A percentile compares a stretch with the other conserved stretches of the same genome.
These are phyloP conservation scores for Podospora fimiseda DNA, from an alignment of 495 filamentous ascomycete species.

Conservation along the genomic window DNA sequence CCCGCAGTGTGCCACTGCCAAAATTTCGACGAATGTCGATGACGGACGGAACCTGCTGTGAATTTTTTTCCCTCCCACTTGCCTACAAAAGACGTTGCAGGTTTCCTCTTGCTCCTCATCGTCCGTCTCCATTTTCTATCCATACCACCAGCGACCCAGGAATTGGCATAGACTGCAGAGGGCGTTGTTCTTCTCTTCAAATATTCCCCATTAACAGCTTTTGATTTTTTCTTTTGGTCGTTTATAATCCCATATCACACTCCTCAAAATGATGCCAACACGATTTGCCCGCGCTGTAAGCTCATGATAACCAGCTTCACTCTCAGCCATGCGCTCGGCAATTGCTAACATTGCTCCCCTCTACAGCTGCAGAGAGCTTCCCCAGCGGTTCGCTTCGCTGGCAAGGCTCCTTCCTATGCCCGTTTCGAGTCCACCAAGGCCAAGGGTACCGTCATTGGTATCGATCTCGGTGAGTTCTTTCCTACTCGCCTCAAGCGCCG, in stretches of 20 bases:
- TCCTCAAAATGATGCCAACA: constrained; percentile 57
- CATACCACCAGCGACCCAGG: constrained; percentile 10
- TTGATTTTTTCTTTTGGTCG: not conserved
- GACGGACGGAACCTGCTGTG: constrained; percentile 13
- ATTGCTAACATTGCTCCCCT: constrained; percentile 5
- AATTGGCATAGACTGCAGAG: not conserved
- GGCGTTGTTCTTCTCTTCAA: constrained; percentile 3
- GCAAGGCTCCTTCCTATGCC: constrained; percentile 44
- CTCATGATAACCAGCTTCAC: constrained; percentile 5
- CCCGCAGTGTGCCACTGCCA: constrained; percentile 21
- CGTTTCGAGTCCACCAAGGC: constrained; percentile 84
- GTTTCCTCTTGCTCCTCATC: constrained; percentile 15
- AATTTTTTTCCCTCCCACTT: constrained; percentile 27
- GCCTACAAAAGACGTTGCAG: constrained; percentile 18
- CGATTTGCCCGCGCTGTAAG: constrained; percentile 64
- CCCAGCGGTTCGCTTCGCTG: constrained; percentile 51
- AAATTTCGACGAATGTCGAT: constrained; percentile 29
- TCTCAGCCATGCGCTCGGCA: constrained; percentile 10
- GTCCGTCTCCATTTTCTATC: constrained; percentile 21
- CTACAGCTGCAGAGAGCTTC: constrained; percentile 45
- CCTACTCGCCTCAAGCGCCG: not conserved
- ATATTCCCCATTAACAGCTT: constrained; percentile 21
- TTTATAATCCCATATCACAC: constrained; percentile 29
- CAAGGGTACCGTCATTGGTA: constrained; percentile 94
- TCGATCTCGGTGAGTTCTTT: constrained; percentile 79